Evolutionary conservation across 2,329 filamentous ascomycete species (phyloP), one percentile per base, ranked within the genome.

Genomic region (Alternaria rosae): DNA sequence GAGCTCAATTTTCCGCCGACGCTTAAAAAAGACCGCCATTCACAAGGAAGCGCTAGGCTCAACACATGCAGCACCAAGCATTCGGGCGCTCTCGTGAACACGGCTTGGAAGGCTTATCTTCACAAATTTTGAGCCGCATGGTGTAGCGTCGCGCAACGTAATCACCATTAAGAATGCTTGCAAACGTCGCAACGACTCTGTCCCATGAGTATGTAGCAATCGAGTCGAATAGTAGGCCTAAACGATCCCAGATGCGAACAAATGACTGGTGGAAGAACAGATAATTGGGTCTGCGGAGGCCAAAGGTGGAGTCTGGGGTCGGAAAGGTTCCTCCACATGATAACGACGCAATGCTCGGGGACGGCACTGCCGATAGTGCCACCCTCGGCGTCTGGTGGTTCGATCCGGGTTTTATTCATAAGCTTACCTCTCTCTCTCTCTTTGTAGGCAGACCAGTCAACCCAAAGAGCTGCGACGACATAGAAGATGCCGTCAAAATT

Each of bases 271-370:
- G 54, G 59, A 61, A 47, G 54, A 61, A 54, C 41, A 43, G 11
- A 61, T 54, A 58, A 61, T 20, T 17, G 54, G 54, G 59, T 61
- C 59, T 61, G 35, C 25, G 41, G 32, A 43, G 15, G 28, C 57
- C n/a, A 41, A 48, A 50, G 26, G 59, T 58, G 59, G 54, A 61
- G 53, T 61, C 42, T 61, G 59, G 59, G 59, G 59, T 61, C 48
- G 48, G 59, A 17, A 32, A 41, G 28, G 44, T 30, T 42, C 41
- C 54, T 54, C 48, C 48, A 58, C 42, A 54, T 35, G 41, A 54
- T 54, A 54, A 51, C 54, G 54, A 54, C 26, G 59, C 43, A 54
- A 51, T 30, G 13, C 30, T 43, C 43, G 48, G 54, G 42, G 30
- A 17, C 30, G 17, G 15, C 26, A 17, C 43, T 54, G 54, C 54